Evolutionary conservation across 257 asterid species (phyloP).

Genomic region (Cruciata laevipes): DNA sequence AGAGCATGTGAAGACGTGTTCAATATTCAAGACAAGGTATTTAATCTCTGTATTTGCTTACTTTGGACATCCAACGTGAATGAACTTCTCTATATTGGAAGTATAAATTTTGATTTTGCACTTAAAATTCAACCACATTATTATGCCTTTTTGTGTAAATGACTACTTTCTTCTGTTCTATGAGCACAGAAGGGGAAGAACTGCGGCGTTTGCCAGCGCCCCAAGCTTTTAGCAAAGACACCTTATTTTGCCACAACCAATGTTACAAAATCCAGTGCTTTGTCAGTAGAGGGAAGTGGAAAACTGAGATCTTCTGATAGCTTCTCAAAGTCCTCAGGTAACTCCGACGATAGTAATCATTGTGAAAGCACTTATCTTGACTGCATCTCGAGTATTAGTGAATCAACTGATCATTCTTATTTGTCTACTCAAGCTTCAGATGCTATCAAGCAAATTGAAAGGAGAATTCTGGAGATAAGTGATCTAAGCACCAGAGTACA

Average conservation of each 20-base stretch:
- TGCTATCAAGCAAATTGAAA: not conserved
- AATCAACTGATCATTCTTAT: not conserved
- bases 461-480: too few species aligned
- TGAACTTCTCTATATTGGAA: too few species aligned
- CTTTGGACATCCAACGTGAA: too few species aligned
- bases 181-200: too few species aligned
- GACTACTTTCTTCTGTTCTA: too few species aligned
- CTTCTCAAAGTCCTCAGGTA: conserved; percentile 4
- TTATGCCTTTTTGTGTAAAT: too few species aligned
- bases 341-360: conserved; percentile 10
- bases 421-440: conserved; percentile 40
- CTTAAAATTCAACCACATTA: too few species aligned
- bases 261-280: conserved; percentile 8
- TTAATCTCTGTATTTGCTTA: not conserved
- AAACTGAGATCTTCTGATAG: not conserved
- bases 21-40: conserved; percentile 33
- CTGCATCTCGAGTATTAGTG: conserved; percentile 9
- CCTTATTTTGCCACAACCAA: too few species aligned
- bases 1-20: conserved; percentile 29
- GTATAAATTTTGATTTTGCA: too few species aligned
- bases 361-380: conserved; percentile 5
- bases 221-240: too few species aligned
- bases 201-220: conserved; percentile 46
- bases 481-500: not conserved
- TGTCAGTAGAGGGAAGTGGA: conserved; percentile 15